phyloP scores from a whole-genome alignment of 2,329 filamentous ascomycete genomes.

The Basipetospora chlamydospora region DNA sequence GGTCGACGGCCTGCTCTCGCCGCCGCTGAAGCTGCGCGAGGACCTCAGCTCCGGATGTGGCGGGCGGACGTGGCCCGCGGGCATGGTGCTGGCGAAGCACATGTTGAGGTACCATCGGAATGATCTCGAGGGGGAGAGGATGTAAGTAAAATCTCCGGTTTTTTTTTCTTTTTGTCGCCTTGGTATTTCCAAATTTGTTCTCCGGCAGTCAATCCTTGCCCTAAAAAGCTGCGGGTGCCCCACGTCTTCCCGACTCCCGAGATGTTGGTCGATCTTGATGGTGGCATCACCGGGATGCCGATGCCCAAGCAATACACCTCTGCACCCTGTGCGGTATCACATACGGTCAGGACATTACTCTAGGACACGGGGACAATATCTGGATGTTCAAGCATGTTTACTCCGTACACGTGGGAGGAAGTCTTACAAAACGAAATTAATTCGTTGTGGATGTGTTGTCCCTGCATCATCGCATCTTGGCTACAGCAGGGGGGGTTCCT shows the following conservation, averaged over 20 bases:
- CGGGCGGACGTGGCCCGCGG: slow-evolving; percentile 87
- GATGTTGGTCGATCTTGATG: too few relatives aligned
- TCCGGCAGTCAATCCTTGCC: neutral
- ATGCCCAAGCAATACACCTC: too few relatives aligned
- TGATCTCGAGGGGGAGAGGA: slow-evolving; percentile 50
- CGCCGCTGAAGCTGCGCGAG: slow-evolving; percentile 64
- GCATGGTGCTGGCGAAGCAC: slow-evolving; percentile 76
- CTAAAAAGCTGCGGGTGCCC: neutral
- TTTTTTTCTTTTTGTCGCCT: slow-evolving; percentile 5
- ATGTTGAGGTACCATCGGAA: slow-evolving; percentile 59
- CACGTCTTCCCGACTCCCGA: neutral
- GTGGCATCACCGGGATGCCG: too few relatives aligned
- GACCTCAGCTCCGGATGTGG: slow-evolving; percentile 82
- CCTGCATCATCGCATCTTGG: too few relatives aligned
- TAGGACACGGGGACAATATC: too few relatives aligned
- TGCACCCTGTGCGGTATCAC: too few relatives aligned
- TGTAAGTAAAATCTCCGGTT: slow-evolving; percentile 43
- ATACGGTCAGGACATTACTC: too few relatives aligned
- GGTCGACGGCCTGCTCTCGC: slow-evolving; percentile 60
- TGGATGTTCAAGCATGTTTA: too few relatives aligned
- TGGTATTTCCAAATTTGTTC: neutral
- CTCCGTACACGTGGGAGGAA: too few relatives aligned
- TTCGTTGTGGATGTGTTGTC: too few relatives aligned
- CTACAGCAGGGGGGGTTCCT: too few relatives aligned
- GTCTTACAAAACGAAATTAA: too few relatives aligned